Conservation (phyloP, 2,329 filamentous ascomycete genomes). For the Catunica adiposa region DNA sequence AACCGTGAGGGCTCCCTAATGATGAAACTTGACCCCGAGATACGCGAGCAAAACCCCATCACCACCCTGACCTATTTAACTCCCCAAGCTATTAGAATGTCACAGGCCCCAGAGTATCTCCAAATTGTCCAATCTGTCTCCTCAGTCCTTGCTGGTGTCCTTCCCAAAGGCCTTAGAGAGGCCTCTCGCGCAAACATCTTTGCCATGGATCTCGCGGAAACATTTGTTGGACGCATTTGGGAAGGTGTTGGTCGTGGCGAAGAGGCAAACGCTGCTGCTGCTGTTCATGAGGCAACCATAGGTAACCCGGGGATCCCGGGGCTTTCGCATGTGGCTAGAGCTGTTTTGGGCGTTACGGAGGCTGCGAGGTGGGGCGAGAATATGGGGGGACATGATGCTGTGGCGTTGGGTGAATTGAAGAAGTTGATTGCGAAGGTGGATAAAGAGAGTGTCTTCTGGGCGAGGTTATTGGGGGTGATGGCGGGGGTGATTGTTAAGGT, state of each 20-base stretch:
- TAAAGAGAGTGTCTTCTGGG: conserved; percentile 32
- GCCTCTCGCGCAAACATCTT: conserved; percentile 26
- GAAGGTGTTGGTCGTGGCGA: conserved; percentile 30
- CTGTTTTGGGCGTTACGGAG: conserved; percentile 52
- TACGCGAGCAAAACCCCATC: conserved; percentile 52
- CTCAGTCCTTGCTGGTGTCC: conserved; percentile 24
- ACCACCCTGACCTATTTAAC: conserved; percentile 21
- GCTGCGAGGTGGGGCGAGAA: conserved; percentile 60
- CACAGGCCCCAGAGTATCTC: too few relatives aligned
- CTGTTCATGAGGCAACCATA: conserved; percentile 55
- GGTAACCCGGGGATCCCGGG: conserved; percentile 55
- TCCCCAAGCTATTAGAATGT: conserved; percentile 7
- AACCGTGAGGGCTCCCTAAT: conserved; percentile 74
- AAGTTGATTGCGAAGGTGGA: conserved; percentile 25
- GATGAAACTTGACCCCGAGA: conserved; percentile 41
- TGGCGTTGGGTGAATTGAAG: conserved; percentile 28
- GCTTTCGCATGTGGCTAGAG: conserved; percentile 54
- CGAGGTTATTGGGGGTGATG: conserved; percentile 19
- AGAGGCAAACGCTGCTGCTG: conserved; percentile 45
- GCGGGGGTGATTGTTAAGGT: conserved; percentile 28
- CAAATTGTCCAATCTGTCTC: conserved; percentile 24
- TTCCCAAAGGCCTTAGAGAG: conserved; percentile 26
- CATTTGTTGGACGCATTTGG: conserved; percentile 38
- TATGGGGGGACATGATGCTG: conserved; percentile 31
- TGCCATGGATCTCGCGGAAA: conserved; percentile 24